These are phyloP conservation scores for Thalassiosira livingstoniorum DNA, from an alignment of 352 stramenopile genomes.

Conservation along the genomic window DNA sequence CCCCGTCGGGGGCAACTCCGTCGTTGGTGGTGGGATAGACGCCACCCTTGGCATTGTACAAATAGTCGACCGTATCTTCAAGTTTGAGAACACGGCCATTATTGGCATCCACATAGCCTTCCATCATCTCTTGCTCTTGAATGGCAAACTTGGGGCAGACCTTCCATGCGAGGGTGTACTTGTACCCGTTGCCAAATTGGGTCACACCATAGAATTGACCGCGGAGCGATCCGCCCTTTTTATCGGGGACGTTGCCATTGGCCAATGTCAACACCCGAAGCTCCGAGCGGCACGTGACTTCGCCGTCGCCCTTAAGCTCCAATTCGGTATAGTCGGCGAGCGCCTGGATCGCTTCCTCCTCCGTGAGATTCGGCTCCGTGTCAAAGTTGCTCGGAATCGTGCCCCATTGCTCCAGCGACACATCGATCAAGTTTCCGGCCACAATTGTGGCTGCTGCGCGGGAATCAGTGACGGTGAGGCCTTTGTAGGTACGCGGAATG, in stretches of 20 bases:
- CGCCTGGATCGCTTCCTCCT: constrained; percentile 8
- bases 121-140: constrained; percentile 19
- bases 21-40: constrained; percentile 48
- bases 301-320: not conserved
- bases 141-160: constrained; percentile 35
- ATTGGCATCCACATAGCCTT: constrained; percentile 43
- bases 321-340: not conserved
- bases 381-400: constrained; percentile 18
- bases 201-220: not conserved
- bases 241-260: not conserved
- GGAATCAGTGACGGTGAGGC: not conserved
- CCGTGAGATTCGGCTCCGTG: constrained; percentile 6
- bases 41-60: constrained; percentile 34
- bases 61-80: constrained; percentile 36
- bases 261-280: constrained; percentile 30
- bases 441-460: not conserved
- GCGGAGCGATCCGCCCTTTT: not conserved
- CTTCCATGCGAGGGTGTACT: constrained; percentile 34
- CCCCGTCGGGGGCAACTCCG: not conserved
- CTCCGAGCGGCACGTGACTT: constrained; percentile 22
- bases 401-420: constrained; percentile 32
- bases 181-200: constrained; percentile 9
- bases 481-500: constrained; percentile 16
- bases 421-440: constrained; percentile 40
- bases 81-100: constrained; percentile 19